Base-by-base conservation (phyloP, 306 rosid genomes). In the Vicia villosa region DNA sequence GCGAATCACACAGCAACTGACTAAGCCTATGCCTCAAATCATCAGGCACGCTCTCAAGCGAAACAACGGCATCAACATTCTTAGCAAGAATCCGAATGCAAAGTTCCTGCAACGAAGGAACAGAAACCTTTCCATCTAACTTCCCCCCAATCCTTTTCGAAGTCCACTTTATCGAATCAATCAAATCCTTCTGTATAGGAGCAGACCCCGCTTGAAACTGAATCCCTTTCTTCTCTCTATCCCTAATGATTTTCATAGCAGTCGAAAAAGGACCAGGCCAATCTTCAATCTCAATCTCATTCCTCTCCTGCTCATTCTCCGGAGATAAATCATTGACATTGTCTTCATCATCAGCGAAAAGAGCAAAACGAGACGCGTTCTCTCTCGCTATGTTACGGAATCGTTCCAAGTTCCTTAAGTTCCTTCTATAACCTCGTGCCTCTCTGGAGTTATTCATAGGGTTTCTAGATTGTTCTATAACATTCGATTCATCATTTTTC, bases 251-350 rank as follows among this genome's bases (percentile, higher is more conserved):
- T 73, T 83, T 89, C 87, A 91, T 80, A 7, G 96, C 96, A 9
- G 97, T 91, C 14, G 91, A 75, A 75, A 91, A 87, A 42, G 99
- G 97, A 59, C 99, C 99, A 1, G 99, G 95, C 97, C 97, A 95
- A 43, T 89, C 96, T 79, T 89, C 87, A 5, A 69, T 49, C 34
- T 89, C 87, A 5, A 69, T 49, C 34, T 87, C 89, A 10, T 8
- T 64, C 22, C 62, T 82, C 41, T 46, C 74, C 59, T 80, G 71
- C 65, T 77, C 81, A 62, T 40, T 77, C 60, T 68, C 77, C 14
- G 63, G 19, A 38, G 67, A 22, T 0, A 69, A 5, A 8, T n/a
- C n/a, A 20, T 69, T 78, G 36, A 15, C 75, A 17, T 67, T 10
- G 5, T 32, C 81, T 36, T 77, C 84, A 0, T 73, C 69, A 10